Evolutionary conservation across 495 filamentous ascomycete genomes (phyloP), one percentile per base, ranked within the genome.

Genomic region (Saxophila tyrrhenica): DNA sequence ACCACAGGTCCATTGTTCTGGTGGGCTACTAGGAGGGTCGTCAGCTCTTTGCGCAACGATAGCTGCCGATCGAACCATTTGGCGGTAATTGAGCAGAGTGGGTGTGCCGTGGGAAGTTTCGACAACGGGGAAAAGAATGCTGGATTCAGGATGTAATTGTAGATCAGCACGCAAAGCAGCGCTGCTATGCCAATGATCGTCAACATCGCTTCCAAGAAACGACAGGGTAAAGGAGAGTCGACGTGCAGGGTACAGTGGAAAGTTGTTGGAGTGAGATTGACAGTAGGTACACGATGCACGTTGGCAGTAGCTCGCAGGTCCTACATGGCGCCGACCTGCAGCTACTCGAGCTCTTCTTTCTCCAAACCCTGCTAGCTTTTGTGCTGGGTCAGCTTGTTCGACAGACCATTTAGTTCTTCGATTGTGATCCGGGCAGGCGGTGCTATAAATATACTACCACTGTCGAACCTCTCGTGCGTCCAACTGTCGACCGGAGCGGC

Each of bases 81-180:
- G 1, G 78, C 67, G 5, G 81, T 77, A 56, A 85, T 57, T 1
- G 76, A 69, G 21, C 75, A 70, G 0, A 77, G 73, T 69, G 73
- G 76, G 65, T 87, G 83, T 0, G 84, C 81, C 47, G 75, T 79
- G 25, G 85, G 85, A 46, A 87, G 75, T 19, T 70, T 75, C 2
- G 80, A 68, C 10, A 89, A 73, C 1, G 85, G 82, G 42, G 85
- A 87, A 39, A 87, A 19, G 50, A 84, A 72, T 10, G 66, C 65
- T 3, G 85, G 84, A 52, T 82, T 76, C 51, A 87, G 58, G 23
- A 88, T 57, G 51, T 60, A 74, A 56, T 74, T 75, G 64, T 84
- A 87, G 47, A 76, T 15, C 2, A 32, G 19, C 15, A 52, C 22
- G 25, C 20, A 48, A 25, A 32, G 11, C 20, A 51, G n/a, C n/a